phyloP scores from a whole-genome alignment of 192 early-diverging fungal species.

The Phlyctochytrium planicorne region DNA sequence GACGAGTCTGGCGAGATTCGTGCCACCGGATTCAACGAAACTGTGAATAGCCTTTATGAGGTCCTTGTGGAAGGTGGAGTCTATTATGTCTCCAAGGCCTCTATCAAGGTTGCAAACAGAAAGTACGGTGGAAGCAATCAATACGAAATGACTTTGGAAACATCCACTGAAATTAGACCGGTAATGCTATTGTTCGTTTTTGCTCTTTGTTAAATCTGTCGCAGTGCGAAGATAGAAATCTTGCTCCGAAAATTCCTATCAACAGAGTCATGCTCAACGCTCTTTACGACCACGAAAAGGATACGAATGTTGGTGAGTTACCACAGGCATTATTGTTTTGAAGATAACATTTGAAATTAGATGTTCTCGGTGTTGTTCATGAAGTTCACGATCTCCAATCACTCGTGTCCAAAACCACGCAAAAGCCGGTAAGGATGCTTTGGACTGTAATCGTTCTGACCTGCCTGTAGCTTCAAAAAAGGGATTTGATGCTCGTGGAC shows the following conservation, averaged over 20 bases:
- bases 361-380: constrained; percentile 78
- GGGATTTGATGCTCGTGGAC: constrained; percentile 83
- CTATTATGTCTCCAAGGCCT: constrained; percentile 80
- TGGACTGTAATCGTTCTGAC: constrained; percentile 12
- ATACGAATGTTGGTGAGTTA: constrained; percentile 57
- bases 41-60: constrained; percentile 74
- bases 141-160: constrained; percentile 88
- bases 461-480: constrained; percentile 64
- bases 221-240: constrained; percentile 56
- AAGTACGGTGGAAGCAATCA: constrained; percentile 81
- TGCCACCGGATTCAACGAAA: constrained; percentile 90
- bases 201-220: not conserved
- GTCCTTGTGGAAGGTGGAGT: constrained; percentile 73
- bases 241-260: constrained; percentile 57
- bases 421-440: constrained; percentile 50
- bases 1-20: constrained; percentile 92
- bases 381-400: constrained; percentile 54
- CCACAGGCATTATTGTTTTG: not conserved
- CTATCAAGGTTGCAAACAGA: constrained; percentile 76
- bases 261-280: constrained; percentile 69
- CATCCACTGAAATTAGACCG: constrained; percentile 60
- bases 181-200: constrained; percentile 30
- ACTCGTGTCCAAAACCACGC: constrained; percentile 63
- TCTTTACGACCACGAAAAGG: constrained; percentile 70
- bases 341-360: constrained; percentile 35